These are phyloP conservation scores for Imleria badia DNA, from an alignment of 768 basidiomycete genomes.

Conservation along the genomic window DNA sequence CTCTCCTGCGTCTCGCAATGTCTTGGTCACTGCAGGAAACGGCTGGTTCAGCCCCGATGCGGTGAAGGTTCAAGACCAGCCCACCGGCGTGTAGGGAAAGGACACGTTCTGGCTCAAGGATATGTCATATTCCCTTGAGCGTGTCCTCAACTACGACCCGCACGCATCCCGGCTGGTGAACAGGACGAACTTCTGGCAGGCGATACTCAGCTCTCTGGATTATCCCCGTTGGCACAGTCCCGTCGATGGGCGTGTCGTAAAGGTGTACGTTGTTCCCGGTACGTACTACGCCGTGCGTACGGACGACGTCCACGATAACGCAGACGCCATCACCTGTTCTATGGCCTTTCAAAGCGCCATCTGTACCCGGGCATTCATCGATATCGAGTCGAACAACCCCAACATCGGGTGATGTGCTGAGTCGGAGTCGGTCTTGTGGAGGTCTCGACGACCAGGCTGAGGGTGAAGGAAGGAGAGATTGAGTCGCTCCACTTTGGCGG, in stretches of 20 bases:
- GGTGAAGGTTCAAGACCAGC: slow-evolving; percentile 5
- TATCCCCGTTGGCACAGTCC: slow-evolving; percentile 70
- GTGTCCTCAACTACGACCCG: slow-evolving; percentile 50
- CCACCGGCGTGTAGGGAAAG: slow-evolving; percentile 35
- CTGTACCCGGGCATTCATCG: slow-evolving; percentile 55
- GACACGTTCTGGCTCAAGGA: slow-evolving; percentile 64
- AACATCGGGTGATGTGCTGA: slow-evolving; percentile 59
- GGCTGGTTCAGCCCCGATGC: slow-evolving; percentile 52
- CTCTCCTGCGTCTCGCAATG: slow-evolving; percentile 41
- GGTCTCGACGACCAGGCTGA: slow-evolving; percentile 56
- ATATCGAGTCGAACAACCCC: slow-evolving; percentile 55
- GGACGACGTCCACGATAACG: slow-evolving; percentile 25
- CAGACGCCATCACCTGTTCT: slow-evolving; percentile 22
- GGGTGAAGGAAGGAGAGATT: slow-evolving; percentile 47
- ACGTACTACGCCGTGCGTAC: slow-evolving; percentile 47
- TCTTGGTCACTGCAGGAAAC: slow-evolving; percentile 36
- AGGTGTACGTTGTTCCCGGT: slow-evolving; percentile 46
- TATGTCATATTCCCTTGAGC: slow-evolving; percentile 55
- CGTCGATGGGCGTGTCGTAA: slow-evolving; percentile 43
- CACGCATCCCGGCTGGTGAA: slow-evolving; percentile 44
- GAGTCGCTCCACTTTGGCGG: slow-evolving; percentile 69
- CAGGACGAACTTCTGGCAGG: slow-evolving; percentile 55
- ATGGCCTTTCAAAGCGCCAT: slow-evolving; percentile 41
- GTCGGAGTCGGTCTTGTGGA: slow-evolving; percentile 62
- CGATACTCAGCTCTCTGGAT: slow-evolving; percentile 51